Evolutionary conservation across 106 monocot species (phyloP).

Genomic region (Dendrobium chrysotoxum): DNA sequence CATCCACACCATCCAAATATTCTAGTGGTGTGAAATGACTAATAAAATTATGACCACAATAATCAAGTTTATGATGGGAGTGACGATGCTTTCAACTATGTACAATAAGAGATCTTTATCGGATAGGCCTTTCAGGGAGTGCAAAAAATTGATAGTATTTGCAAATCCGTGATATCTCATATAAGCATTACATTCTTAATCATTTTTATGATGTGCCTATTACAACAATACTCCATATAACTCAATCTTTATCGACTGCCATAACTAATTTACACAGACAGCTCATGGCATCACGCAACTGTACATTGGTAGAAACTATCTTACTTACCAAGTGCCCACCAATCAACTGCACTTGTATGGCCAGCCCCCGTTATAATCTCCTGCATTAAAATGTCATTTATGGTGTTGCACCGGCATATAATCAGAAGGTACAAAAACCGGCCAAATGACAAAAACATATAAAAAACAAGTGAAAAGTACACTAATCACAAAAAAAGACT

Average conservation of each 20-base stretch:
- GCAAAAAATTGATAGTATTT: background rate
- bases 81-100: background rate
- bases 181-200: background rate
- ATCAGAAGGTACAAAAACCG: background rate
- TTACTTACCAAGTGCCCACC: slow-evolving; percentile 96
- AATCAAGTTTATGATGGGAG: background rate
- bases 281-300: background rate
- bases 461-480: no score
- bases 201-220: background rate
- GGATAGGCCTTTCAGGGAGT: background rate
- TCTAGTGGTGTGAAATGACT: background rate
- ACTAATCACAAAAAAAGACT: no score
- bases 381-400: slow-evolving; percentile 28
- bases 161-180: no score
- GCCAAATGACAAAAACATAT: background rate
- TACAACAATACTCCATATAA: background rate
- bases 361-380: slow-evolving; percentile 97
- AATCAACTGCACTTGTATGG: slow-evolving; percentile 95
- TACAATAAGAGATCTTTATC: background rate
- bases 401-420: background rate
- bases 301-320: background rate
- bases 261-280: background rate
- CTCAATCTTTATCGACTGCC: background rate
- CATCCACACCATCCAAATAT: background rate
- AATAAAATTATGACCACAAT: background rate